Conservation (phyloP, 768 basidiomycete genomes). For the Sarcomyxa edulis region DNA sequence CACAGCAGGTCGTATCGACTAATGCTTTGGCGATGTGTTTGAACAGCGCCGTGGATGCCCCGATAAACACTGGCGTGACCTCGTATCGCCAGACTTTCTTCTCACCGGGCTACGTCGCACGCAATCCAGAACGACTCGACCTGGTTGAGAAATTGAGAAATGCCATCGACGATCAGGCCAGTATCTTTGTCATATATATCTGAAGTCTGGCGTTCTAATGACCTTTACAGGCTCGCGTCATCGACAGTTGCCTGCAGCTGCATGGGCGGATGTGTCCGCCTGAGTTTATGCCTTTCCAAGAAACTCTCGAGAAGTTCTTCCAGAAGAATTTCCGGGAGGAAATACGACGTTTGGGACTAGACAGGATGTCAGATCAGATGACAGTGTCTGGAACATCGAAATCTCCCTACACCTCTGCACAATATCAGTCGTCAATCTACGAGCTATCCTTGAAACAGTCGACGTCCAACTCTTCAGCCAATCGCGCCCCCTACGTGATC, state of each 20-base stretch:
- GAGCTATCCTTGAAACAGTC: conserved; percentile 46
- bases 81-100: conserved; percentile 79
- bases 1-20: conserved; percentile 65
- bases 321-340: conserved; percentile 81
- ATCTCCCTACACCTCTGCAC: conserved; percentile 26
- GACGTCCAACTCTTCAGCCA: conserved; percentile 38
- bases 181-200: conserved; percentile 13
- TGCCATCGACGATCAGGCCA: conserved; percentile 80
- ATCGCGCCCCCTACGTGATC: conserved; percentile 38
- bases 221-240: conserved; percentile 58
- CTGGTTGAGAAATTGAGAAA: conserved; percentile 65
- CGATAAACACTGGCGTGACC: conserved; percentile 69
- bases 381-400: conserved; percentile 31
- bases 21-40: conserved; percentile 83
- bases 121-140: conserved; percentile 66
- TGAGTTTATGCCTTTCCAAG: conserved; percentile 92
- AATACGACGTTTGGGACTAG: conserved; percentile 64
- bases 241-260: conserved; percentile 79
- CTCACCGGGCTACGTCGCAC: conserved; percentile 56
- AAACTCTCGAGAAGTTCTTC: conserved; percentile 83
- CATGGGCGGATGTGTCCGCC: conserved; percentile 79
- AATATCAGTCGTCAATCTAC: conserved; percentile 42
- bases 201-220: not conserved
- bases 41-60: conserved; percentile 83
- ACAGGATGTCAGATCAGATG: conserved; percentile 44